phyloP scores from a whole-genome alignment of 257 asterid genomes.

The Henckelia pumila region DNA sequence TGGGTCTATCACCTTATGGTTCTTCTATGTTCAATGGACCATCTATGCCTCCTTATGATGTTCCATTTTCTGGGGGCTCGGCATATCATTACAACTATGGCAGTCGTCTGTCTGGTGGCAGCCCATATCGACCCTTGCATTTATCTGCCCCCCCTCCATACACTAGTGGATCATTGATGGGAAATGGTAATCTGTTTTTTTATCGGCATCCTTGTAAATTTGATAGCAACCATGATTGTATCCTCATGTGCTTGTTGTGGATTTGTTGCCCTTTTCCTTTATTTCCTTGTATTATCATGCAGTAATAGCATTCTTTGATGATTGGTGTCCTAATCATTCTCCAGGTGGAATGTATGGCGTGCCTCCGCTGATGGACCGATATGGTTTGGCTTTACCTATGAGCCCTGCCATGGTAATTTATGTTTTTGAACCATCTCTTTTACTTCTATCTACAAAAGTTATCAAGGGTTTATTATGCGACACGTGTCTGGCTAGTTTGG shows the following conservation, averaged over 20 bases:
- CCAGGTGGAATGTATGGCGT: conserved; percentile 77
- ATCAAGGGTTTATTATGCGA: not conserved
- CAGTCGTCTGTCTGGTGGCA: conserved; percentile 70
- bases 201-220: not conserved
- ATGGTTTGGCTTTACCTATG: conserved; percentile 65
- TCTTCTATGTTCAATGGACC: conserved; percentile 68
- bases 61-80: conserved; percentile 79
- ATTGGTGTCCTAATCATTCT: conserved; percentile 15
- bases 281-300: not conserved
- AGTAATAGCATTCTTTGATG: not conserved
- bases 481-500: not conserved
- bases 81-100: conserved; percentile 80
- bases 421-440: not conserved
- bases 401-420: conserved; percentile 61
- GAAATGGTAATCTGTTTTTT: conserved; percentile 45
- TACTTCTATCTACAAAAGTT: not conserved
- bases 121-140: conserved; percentile 74
- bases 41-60: conserved; percentile 75
- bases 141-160: conserved; percentile 70
- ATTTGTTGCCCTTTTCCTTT: not conserved
- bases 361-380: conserved; percentile 76
- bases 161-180: conserved; percentile 64
- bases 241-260: not conserved
- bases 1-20: conserved; percentile 79
- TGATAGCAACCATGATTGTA: not conserved